A percentile compares a stretch with the other conserved stretches of the same genome.
Evolutionary conservation across 2,329 filamentous ascomycete species (phyloP).

Genomic region (Anisogramma anomala): DNA sequence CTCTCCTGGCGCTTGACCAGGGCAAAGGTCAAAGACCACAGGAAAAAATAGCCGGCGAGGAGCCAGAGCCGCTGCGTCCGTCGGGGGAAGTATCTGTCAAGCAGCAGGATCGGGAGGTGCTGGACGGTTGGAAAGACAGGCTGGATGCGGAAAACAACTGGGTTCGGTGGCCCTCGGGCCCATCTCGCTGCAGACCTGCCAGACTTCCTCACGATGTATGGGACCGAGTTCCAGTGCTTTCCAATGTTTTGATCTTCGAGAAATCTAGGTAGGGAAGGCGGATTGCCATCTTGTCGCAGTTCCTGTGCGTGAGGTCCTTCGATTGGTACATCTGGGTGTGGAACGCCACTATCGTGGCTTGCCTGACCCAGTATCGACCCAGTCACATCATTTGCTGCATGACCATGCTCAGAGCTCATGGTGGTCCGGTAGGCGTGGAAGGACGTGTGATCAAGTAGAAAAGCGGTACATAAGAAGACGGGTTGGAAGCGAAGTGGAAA

Average conservation of each 20-base stretch:
- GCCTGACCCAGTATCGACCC: slow-evolving; percentile 4
- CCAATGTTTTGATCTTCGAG: slow-evolving; percentile 41
- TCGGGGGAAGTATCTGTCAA: slow-evolving; percentile 52
- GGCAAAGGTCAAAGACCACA: slow-evolving; percentile 60
- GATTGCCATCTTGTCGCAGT: slow-evolving; percentile 33
- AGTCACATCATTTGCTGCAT: slow-evolving; percentile 6
- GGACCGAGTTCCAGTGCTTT: slow-evolving; percentile 47
- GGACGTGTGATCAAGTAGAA: no score
- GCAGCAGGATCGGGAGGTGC: slow-evolving; percentile 49
- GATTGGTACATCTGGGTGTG: slow-evolving; percentile 22
- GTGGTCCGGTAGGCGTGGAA: no score
- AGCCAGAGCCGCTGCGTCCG: slow-evolving; percentile 47
- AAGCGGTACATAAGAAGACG: no score
- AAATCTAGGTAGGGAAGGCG: slow-evolving; percentile 45
- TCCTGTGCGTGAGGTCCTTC: slow-evolving; percentile 29
- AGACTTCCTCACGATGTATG: slow-evolving; percentile 40
- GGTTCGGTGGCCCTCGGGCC: slow-evolving; percentile 44
- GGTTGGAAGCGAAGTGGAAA: no score
- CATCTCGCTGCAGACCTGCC: slow-evolving; percentile 33
- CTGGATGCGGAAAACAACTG: slow-evolving; percentile 39
- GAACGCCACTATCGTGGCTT: background rate
- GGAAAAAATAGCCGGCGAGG: slow-evolving; percentile 46
- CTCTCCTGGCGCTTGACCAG: slow-evolving; percentile 56
- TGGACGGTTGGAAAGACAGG: slow-evolving; percentile 57
- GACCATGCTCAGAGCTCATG: slow-evolving; percentile 8